A percentile compares a stretch with the other conserved stretches of the same genome.
Conservation (phyloP, 495 filamentous ascomycete genomes). For the Acidiella bohemica region DNA sequence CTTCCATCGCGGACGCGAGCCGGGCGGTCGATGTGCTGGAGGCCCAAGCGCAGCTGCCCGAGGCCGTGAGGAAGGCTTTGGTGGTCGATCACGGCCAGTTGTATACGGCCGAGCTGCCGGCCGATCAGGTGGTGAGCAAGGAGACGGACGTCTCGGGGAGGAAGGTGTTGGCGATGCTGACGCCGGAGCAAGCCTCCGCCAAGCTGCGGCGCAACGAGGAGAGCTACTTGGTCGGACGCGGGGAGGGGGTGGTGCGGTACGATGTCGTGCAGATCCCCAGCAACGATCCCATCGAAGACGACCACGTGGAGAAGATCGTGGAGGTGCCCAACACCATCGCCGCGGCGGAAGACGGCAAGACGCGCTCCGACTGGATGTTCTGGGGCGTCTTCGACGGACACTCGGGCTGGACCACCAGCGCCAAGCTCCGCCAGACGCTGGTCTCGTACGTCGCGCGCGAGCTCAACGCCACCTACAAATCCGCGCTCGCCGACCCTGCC, state of each 20-base stretch:
- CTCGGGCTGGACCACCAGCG: slow-evolving; percentile 94
- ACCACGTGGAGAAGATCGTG: slow-evolving; percentile 93
- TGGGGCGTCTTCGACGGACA: slow-evolving; percentile 99
- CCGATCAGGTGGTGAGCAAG: slow-evolving; percentile 57
- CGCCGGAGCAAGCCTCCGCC: slow-evolving; percentile 82
- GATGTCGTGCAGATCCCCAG: slow-evolving; percentile 90
- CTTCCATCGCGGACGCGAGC: not conserved
- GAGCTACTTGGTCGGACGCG: slow-evolving; percentile 79
- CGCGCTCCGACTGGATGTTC: slow-evolving; percentile 95
- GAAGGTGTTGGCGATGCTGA: slow-evolving; percentile 85
- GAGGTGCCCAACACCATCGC: slow-evolving; percentile 56
- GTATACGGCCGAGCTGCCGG: slow-evolving; percentile 18
- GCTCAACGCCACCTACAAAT: slow-evolving; percentile 83
- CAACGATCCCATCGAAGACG: slow-evolving; percentile 97
- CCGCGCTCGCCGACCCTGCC: slow-evolving; percentile 48
- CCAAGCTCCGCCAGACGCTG: slow-evolving; percentile 81
- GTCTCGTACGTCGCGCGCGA: slow-evolving; percentile 88
- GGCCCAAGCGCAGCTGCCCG: slow-evolving; percentile 6
- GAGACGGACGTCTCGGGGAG: slow-evolving; percentile 66
- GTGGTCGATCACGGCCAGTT: slow-evolving; percentile 19
- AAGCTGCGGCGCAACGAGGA: slow-evolving; percentile 81
- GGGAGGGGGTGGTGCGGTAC: slow-evolving; percentile 84
- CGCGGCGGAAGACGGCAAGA: slow-evolving; percentile 35
- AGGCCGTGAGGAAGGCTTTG: slow-evolving; percentile 17
- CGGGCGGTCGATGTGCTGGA: slow-evolving; percentile 4